phyloP scores from a whole-genome alignment of 2,329 filamentous ascomycete species.

The Lachnellula subtilissima region DNA sequence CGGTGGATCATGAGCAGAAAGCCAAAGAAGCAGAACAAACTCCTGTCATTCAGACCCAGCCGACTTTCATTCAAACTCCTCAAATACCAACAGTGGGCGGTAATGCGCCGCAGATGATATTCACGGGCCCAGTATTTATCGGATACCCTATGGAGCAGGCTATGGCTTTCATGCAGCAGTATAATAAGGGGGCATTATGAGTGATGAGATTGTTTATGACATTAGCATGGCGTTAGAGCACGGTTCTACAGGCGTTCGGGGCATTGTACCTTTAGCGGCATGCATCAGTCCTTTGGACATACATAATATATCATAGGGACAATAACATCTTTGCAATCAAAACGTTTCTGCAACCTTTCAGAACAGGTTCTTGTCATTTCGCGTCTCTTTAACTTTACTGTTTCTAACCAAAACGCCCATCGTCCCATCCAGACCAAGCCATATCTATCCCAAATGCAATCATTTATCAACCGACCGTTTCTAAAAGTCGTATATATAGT shows the following conservation, averaged over 20 bases:
- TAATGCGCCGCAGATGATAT: constrained; percentile 64
- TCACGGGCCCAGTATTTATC: constrained; percentile 91
- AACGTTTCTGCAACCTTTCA: no score
- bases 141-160: constrained; percentile 83
- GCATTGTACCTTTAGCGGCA: no score
- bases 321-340: no score
- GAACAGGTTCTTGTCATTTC: no score
- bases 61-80: constrained; percentile 48
- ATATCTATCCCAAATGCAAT: background rate
- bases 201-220: background rate
- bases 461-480: background rate
- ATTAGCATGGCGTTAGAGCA: background rate
- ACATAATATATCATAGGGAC: no score
- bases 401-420: background rate
- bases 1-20: constrained; percentile 32
- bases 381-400: background rate
- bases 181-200: constrained; percentile 10
- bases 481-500: background rate
- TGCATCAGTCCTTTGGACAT: no score
- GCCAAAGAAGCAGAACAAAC: constrained; percentile 11
- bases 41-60: constrained; percentile 36
- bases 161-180: constrained; percentile 62
- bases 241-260: background rate
- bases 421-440: background rate
- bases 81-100: constrained; percentile 22